These are phyloP conservation scores for Crithidia fasciculata DNA, from an alignment of 208 protist genomes.

Conservation along the genomic window DNA sequence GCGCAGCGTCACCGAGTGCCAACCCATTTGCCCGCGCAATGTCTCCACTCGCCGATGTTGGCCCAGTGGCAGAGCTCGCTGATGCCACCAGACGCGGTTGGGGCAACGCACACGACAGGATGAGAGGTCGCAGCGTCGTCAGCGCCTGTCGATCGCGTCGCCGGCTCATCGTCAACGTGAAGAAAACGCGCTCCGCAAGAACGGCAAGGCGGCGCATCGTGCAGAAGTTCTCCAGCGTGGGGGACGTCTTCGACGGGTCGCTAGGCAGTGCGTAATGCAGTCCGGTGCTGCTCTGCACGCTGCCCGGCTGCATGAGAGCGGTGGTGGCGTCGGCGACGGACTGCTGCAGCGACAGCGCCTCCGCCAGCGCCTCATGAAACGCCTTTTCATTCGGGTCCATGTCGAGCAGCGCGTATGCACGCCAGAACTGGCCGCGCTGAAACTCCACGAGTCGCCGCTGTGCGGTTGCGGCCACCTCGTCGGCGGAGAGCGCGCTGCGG, in stretches of 20 bases:
- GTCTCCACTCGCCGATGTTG: background rate
- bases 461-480: constrained; percentile 25
- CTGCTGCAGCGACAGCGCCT: constrained; percentile 68
- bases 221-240: constrained; percentile 78
- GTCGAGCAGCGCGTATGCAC: constrained; percentile 71
- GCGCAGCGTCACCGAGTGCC: background rate
- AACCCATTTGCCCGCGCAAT: background rate
- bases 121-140: constrained; percentile 59
- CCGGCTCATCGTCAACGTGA: constrained; percentile 75
- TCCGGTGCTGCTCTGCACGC: constrained; percentile 79
- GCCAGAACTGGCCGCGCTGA: constrained; percentile 81
- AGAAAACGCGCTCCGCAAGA: constrained; percentile 66
- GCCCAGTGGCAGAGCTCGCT: background rate
- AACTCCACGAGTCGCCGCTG: constrained; percentile 56
- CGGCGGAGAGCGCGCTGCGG: background rate
- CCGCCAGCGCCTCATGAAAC: constrained; percentile 65
- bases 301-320: constrained; percentile 84
- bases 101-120: constrained; percentile 72
- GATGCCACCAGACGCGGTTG: constrained; percentile 11
- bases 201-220: constrained; percentile 60
- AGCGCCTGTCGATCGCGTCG: constrained; percentile 53
- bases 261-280: constrained; percentile 79
- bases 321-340: constrained; percentile 68
- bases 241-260: constrained; percentile 67
- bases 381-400: constrained; percentile 72